Conservation (phyloP, 495 filamentous ascomycete species). For the Daldinia bambusicola region DNA sequence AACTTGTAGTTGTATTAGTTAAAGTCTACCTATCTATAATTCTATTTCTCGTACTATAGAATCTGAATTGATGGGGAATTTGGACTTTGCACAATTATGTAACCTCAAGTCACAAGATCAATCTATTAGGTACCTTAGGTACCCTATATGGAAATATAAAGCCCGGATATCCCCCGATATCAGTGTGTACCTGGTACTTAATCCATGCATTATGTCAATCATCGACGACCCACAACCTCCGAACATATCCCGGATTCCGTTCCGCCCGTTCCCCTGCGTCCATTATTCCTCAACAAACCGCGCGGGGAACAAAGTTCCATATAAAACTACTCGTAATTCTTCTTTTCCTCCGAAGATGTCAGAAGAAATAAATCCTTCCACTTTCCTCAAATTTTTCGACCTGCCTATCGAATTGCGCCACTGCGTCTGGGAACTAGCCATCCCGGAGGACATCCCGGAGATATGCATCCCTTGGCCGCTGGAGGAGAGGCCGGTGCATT, state of each 20-base stretch:
- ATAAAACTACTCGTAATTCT: too few relatives aligned
- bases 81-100: neutral
- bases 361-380: neutral
- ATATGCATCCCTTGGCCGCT: constrained; percentile 42
- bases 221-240: constrained; percentile 1
- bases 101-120: neutral
- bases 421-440: constrained; percentile 21
- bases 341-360: constrained; percentile 1
- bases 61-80: neutral
- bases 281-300: neutral
- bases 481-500: constrained; percentile 11
- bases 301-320: too few relatives aligned
- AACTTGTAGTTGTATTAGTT: too few relatives aligned
- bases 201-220: neutral
- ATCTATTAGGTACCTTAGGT: neutral
- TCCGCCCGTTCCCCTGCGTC: neutral
- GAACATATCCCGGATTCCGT: neutral
- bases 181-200: neutral
- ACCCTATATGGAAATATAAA: too few relatives aligned
- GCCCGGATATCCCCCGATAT: too few relatives aligned
- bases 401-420: constrained; percentile 29
- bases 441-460: constrained; percentile 35
- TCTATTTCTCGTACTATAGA: too few relatives aligned
- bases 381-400: constrained; percentile 20
- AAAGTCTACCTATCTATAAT: too few relatives aligned